phyloP scores from a whole-genome alignment of 2,329 filamentous ascomycete genomes.

The Xylaria sp. region DNA sequence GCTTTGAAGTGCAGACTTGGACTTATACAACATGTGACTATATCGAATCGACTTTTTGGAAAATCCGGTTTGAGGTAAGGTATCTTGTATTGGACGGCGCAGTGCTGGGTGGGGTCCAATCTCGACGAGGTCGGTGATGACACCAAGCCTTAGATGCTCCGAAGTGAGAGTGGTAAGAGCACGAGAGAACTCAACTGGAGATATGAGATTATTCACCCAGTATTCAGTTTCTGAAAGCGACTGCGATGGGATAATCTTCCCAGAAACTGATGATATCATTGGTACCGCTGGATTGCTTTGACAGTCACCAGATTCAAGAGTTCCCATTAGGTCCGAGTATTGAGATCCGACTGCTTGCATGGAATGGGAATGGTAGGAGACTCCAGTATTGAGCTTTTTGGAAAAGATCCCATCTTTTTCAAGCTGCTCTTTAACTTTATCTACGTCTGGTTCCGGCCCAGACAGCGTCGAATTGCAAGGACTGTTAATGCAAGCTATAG shows the following conservation, averaged over 20 bases:
- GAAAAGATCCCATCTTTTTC: neutral
- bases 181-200: neutral
- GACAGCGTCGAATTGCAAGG: neutral
- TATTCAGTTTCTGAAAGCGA: neutral
- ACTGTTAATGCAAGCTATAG: conserved; percentile 11
- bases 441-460: neutral
- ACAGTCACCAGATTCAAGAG: no score
- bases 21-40: neutral
- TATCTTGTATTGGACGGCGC: neutral
- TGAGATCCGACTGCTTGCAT: neutral
- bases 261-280: neutral
- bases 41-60: neutral
- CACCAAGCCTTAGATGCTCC: no score
- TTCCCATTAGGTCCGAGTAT: neutral
- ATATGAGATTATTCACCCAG: conserved; percentile 9
- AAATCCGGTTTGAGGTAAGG: no score
- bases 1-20: neutral
- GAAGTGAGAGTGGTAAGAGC: no score
- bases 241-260: neutral
- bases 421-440: neutral
- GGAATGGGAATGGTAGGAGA: conserved; percentile 2
- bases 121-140: no score
- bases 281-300: no score
- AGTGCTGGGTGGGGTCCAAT: neutral
- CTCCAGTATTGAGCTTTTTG: neutral